Base-by-base conservation (phyloP, 805 yeast genomes). In the Zygosaccharomyces kombuchaensis region DNA sequence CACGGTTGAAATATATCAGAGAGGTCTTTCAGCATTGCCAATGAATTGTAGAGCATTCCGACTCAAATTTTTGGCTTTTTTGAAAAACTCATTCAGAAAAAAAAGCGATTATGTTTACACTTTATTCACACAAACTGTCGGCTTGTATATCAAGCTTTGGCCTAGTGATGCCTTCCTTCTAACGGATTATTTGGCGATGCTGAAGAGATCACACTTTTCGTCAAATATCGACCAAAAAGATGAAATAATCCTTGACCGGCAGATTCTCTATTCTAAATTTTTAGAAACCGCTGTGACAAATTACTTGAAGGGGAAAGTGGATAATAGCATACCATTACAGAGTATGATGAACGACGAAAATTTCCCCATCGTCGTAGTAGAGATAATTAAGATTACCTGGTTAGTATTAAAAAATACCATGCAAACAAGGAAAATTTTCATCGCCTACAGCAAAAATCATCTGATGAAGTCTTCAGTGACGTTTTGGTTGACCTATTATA, bases 401-500 rank as follows among this genome's bases (percentile, higher is more conserved):
- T 37, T 58, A 16, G 54, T 57, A 1, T 40, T 60, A 4, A 65
- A 61, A 38, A 63, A 67, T 32, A 58, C 54, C 5, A 40, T 61
- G 36, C 65, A 67, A 39, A 65, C 66, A 1, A 65, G 66, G 44
- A 65, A 64, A 48, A 46, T 56, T 21, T 53, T 69, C 22, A 58
- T 55, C 19, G 49, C 45, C 14, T 68, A 58, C 44, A 47, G 63
- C 14, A 62, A 55, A 17, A 42, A 51, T 17, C 53, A 55, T 6
- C 40, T 50, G 9, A 56, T 81, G 10, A 63, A 63, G 36, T 56
- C 65, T 5, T 74, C 80, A 1, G 62, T 63, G 4, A 55, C 70
- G 16, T 84, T 81, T 54, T 84, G 89, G 89, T 57, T 63, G 9
- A 71, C 73, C 32, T 80, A 66, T 48, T 72, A 82, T 49, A 75